Base-by-base conservation (phyloP, 768 basidiomycete species). In the Russula virescens region DNA sequence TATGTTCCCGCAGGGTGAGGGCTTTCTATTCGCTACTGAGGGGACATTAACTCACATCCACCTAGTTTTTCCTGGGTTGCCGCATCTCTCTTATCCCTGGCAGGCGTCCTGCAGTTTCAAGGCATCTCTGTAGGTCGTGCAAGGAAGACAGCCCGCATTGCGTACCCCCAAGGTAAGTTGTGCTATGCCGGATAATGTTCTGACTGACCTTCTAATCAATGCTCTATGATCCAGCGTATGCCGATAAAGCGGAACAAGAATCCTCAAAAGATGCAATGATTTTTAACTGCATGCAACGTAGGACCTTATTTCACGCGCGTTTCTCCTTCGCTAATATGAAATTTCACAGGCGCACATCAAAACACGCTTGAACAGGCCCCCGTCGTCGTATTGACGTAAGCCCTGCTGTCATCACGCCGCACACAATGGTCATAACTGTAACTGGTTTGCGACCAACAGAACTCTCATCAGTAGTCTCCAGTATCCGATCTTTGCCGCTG, bases 201-300 rank as follows among this genome's bases (percentile, higher is more conserved):
- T n/a, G n/a, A n/a, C n/a, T n/a, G 26, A 3, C n/a, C 21, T 26
- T 60, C 0, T 1, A 11, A 55, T 14, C 40, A 18, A 50, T 42
- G 16, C 35, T 47, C 13, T 55, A 14, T 8, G 47, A n/a, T 55
- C 31, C 4, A 89, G 86, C 82, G 52, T 91, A 91, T 64, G 89
- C 88, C 4, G 86, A 89, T 42, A 82, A 84, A 69, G 77, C 79
- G 3, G 78, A 88, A 64, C 81, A 72, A 18, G 82, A 78, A 23
- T 76, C 76, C 0, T 83, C 77, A 18, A 70, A 68, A 26, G 80
- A 78, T 46, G 89, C 87, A 0, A 59, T 75, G 55, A 65, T 78
- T 58, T 90, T 88, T 77, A 90, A 90, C 71, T 90, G 88, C 70
- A 79, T 80, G 38, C 88, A 90, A 69, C 85, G 88, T 86, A 64